These are phyloP conservation scores for Hermanozyma aechmeae DNA, from an alignment of 805 yeast genomes.

Conservation along the genomic window DNA sequence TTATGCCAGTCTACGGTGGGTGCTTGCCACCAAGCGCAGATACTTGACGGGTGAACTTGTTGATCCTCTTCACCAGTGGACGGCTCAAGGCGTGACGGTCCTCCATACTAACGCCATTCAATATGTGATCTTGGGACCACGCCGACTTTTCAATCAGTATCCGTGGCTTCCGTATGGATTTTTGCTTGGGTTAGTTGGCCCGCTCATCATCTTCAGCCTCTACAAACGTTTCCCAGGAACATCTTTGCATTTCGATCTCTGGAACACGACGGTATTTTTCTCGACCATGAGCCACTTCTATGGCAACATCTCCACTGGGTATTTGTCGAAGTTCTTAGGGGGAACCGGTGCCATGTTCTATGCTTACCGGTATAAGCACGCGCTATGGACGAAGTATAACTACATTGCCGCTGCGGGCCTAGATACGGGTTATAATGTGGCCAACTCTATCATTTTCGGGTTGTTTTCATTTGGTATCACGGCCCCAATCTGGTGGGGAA, in stretches of 20 bases:
- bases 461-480: slow-evolving; percentile 14
- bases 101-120: slow-evolving; percentile 42
- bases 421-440: slow-evolving; percentile 40
- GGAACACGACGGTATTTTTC: slow-evolving; percentile 42
- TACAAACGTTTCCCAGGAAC: slow-evolving; percentile 17
- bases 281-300: slow-evolving; percentile 39
- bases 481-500: slow-evolving; percentile 44
- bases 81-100: slow-evolving; percentile 34
- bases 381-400: slow-evolving; percentile 34
- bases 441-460: slow-evolving; percentile 30
- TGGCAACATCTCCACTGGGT: slow-evolving; percentile 42
- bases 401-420: slow-evolving; percentile 43
- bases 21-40: slow-evolving; percentile 27
- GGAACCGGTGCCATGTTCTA: slow-evolving; percentile 42
- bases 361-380: slow-evolving; percentile 27
- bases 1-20: slow-evolving; percentile 41
- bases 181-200: slow-evolving; percentile 28
- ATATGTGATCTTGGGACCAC: slow-evolving; percentile 42
- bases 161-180: slow-evolving; percentile 38
- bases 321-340: slow-evolving; percentile 37
- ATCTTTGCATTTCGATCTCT: slow-evolving; percentile 17
- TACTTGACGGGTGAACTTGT: slow-evolving; percentile 22
- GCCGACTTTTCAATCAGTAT: slow-evolving; percentile 33
- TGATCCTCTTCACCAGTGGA: slow-evolving; percentile 45
- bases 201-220: slow-evolving; percentile 21